A percentile compares a stretch with the other conserved stretches of the same genome.
These are phyloP conservation scores for Microbotryomycetes sp. DNA, from an alignment of 1,284 basidiomycete species.

Conservation along the genomic window DNA sequence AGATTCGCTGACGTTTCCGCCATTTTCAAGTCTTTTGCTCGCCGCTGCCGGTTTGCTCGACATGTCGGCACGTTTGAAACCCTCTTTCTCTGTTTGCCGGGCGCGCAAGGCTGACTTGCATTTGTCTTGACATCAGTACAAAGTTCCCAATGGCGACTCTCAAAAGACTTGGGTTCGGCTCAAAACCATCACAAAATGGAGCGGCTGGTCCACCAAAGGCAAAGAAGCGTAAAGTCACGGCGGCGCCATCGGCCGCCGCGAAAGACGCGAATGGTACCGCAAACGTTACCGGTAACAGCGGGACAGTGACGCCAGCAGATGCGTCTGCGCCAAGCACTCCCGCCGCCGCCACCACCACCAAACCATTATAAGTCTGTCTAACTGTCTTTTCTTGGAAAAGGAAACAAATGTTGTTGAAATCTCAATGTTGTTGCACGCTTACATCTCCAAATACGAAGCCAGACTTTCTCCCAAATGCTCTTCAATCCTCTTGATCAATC, in stretches of 20 bases:
- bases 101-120: neutral
- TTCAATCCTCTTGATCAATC: slow-evolving; percentile 35
- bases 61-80: slow-evolving; percentile 49
- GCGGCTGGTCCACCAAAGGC: neutral
- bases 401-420: too few relatives aligned
- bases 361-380: too few relatives aligned
- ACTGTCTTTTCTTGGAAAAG: too few relatives aligned
- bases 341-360: too few relatives aligned
- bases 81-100: neutral
- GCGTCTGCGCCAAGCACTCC: too few relatives aligned
- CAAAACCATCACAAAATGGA: slow-evolving; percentile 4
- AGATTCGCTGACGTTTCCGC: neutral
- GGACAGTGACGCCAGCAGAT: too few relatives aligned
- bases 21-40: slow-evolving; percentile 68
- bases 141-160: slow-evolving; percentile 86
- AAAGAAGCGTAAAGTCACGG: slow-evolving; percentile 29
- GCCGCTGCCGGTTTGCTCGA: slow-evolving; percentile 84
- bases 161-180: slow-evolving; percentile 53
- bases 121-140: slow-evolving; percentile 51
- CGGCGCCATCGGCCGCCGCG: neutral
- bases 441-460: slow-evolving; percentile 6
- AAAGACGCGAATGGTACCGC: neutral
- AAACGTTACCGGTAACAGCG: too few relatives aligned
- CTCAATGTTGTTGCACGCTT: too few relatives aligned
- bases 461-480: slow-evolving; percentile 28